Conservation (phyloP, 305 asterid species). For the Rubia tinctorum region DNA sequence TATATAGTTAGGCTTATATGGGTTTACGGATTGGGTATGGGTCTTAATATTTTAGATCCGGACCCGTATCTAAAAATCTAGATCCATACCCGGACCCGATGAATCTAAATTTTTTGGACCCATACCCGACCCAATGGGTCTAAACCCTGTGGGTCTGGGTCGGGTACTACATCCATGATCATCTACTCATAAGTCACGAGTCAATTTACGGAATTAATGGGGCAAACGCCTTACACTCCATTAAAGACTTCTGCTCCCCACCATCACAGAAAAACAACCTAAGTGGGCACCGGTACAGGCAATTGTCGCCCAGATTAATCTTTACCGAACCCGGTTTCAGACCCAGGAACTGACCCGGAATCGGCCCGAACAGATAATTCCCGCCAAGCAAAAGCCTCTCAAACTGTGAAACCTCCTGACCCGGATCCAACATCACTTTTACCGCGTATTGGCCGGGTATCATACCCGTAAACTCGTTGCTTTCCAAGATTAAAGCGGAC, state of each 20-base stretch:
- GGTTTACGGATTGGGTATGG: too few relatives aligned
- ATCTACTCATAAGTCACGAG: too few relatives aligned
- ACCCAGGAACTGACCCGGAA: conserved; percentile 61
- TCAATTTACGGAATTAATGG: conserved; percentile 53
- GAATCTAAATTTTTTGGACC: too few relatives aligned
- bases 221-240: conserved; percentile 64
- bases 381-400: conserved; percentile 81
- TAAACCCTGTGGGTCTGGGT: too few relatives aligned
- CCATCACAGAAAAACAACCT: conserved; percentile 75
- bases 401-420: conserved; percentile 37
- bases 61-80: too few relatives aligned
- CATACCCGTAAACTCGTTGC: conserved; percentile 58
- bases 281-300: conserved; percentile 76
- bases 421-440: conserved; percentile 38
- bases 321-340: conserved; percentile 69
- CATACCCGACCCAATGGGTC: too few relatives aligned
- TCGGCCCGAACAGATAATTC: conserved; percentile 69
- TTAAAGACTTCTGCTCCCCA: conserved; percentile 70
- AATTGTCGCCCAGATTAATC: conserved; percentile 68
- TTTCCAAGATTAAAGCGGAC: conserved; percentile 60
- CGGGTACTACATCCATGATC: too few relatives aligned
- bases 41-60: too few relatives aligned
- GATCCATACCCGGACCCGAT: too few relatives aligned
- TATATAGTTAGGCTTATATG: too few relatives aligned
- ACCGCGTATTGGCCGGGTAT: conserved; percentile 52